Percentiles rank a stretch among this genome's conserved stretches.
Evolutionary conservation across 345 rosid species (phyloP).

Genomic region (Aquilaria yunnanensis): DNA sequence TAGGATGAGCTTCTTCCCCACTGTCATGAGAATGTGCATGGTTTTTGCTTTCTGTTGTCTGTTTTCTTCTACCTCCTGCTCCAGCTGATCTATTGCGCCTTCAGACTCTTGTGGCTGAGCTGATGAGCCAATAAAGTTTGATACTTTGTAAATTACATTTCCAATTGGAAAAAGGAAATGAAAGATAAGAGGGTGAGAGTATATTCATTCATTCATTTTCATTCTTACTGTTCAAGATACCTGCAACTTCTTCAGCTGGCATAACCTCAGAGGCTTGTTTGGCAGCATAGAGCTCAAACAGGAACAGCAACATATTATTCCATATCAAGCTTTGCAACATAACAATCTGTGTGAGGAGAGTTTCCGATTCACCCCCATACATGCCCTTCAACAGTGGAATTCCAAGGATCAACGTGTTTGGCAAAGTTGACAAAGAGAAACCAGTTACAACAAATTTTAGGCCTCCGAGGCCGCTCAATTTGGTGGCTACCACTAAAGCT

Average conservation of each 20-base stretch:
- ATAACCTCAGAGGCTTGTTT: conserved; percentile 22
- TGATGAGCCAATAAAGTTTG: conserved; percentile 15
- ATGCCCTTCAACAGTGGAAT: conserved; percentile 63
- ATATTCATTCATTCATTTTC: no score
- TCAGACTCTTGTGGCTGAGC: conserved; percentile 23
- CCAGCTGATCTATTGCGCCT: conserved; percentile 4
- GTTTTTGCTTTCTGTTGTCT: conserved; percentile 33
- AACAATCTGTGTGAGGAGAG: conserved; percentile 60
- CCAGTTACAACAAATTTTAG: conserved; percentile 62
- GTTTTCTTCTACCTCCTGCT: conserved; percentile 32
- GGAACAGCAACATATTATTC: conserved; percentile 62
- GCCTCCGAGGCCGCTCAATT: conserved; percentile 38
- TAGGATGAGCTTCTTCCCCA: conserved; percentile 47
- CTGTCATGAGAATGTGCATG: conserved; percentile 38
- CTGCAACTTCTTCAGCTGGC: conserved; percentile 40
- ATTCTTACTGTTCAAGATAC: conserved; percentile 17
- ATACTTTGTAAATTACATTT: no score
- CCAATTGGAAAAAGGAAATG: no score
- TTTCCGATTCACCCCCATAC: conserved; percentile 50
- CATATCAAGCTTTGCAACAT: conserved; percentile 70
- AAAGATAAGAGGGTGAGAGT: no score
- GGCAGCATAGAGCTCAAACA: conserved; percentile 61
- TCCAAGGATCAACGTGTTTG: conserved; percentile 78
- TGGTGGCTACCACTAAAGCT: conserved; percentile 28
- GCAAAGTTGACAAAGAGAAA: conserved; percentile 56